phyloP scores from a whole-genome alignment of 768 basidiomycete genomes.

The Bullera alba region DNA sequence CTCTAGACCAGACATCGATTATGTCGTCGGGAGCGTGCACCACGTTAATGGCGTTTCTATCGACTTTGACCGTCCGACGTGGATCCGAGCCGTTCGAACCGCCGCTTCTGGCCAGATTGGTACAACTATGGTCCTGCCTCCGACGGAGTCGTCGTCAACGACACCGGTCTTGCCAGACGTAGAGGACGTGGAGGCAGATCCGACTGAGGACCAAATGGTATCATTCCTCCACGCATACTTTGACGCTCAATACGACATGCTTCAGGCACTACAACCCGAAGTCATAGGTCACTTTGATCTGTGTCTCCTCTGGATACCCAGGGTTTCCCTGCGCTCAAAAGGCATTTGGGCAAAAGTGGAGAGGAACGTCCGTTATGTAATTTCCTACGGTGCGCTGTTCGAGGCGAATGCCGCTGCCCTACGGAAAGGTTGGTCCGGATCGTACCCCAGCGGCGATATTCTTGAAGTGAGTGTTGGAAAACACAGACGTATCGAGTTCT shows the following conservation, averaged over 20 bases:
- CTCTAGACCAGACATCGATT: conserved; percentile 59
- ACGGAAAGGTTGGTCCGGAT: conserved; percentile 76
- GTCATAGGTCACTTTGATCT: conserved; percentile 91
- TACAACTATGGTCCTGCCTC: conserved; percentile 4
- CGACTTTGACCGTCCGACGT: conserved; percentile 78
- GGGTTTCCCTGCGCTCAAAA: conserved; percentile 47
- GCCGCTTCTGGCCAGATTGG: neutral
- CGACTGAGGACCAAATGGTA: neutral
- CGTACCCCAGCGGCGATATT: conserved; percentile 77
- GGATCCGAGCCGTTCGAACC: conserved; percentile 44
- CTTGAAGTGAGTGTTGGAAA: conserved; percentile 63
- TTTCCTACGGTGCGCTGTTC: conserved; percentile 80
- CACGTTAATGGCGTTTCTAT: conserved; percentile 83
- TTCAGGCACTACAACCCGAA: conserved; percentile 70
- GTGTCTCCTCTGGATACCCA: conserved; percentile 74
- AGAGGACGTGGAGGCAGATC: neutral
- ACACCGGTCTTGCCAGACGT: conserved; percentile 31
- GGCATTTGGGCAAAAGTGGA: conserved; percentile 60
- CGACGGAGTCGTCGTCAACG: conserved; percentile 20
- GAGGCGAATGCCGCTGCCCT: conserved; percentile 90
- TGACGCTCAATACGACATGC: conserved; percentile 70
- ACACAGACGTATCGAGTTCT: neutral
- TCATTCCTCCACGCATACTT: conserved; percentile 58
- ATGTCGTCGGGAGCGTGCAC: conserved; percentile 86
- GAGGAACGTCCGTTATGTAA: conserved; percentile 67